Evolutionary conservation across 2,329 filamentous ascomycete genomes (phyloP), one percentile per base, ranked within the genome.

Genomic region (Fusarium redolens): DNA sequence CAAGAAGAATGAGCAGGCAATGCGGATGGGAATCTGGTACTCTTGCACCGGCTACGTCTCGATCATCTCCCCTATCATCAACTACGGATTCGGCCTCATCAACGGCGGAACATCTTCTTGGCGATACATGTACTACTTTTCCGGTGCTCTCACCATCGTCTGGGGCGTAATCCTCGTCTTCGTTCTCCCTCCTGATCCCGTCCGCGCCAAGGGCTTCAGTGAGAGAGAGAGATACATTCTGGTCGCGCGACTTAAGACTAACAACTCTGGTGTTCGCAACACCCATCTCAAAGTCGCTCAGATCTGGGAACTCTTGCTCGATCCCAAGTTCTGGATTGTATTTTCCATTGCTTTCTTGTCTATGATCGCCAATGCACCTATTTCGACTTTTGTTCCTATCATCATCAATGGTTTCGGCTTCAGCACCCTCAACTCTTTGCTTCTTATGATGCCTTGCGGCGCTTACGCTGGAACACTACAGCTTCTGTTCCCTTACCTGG

Each of bases 41-140:
- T 85, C 73, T 44, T 83, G 79, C 66, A 85, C 82, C 1, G 84
- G 86, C 6, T 84, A 84, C 52, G 83, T 84, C 15, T 81, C 82
- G 2, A 80, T 86, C 31, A 78, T 88, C 33, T 83, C 83, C 0
- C 85, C 85, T 0, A 73, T 86, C 3, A 81, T 86, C 71, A 86
- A 85, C 77, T 87, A 86, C 65, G 85, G 82, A 7, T 75, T 87
- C 6, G 85, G 85, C 2, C 82, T 83, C 13, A 81, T 87, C 62
- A 77, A 80, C 25, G 82, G 82, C 20, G 73, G 77, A 2, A 69
- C 82, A 11, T 80, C 79, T 4, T 79, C 82, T 2, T 77, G 75
- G 75, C 56, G 41, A 47, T 76, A 76, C 20, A 77, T 77, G 75
- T 77, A 76, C 35, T 75, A 73, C 38, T 72, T 76, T 28, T 38